phyloP scores from a whole-genome alignment of 2,329 filamentous ascomycete genomes.

The Penicillium crustosum region DNA sequence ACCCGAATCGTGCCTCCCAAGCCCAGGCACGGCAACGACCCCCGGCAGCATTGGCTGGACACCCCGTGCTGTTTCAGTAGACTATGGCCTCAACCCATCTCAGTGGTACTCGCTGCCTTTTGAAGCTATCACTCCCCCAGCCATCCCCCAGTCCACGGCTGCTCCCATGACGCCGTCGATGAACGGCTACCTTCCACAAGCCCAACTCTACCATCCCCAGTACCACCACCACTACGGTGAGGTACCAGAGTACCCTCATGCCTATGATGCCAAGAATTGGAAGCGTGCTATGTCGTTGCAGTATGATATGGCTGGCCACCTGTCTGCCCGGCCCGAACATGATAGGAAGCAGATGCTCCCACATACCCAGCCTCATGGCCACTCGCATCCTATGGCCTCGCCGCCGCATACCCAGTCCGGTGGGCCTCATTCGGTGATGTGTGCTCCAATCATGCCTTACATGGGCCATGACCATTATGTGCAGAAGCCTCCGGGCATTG shows the following conservation, averaged over 20 bases:
- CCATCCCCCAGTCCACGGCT: constrained; percentile 25
- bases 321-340: constrained; percentile 1
- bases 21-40: constrained; percentile 25
- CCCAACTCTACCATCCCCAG: constrained; percentile 22
- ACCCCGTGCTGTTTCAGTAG: constrained; percentile 21
- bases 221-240: constrained; percentile 20
- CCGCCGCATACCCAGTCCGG: constrained; percentile 24
- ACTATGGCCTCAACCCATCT: constrained; percentile 23
- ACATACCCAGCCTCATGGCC: constrained; percentile 2
- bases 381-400: constrained; percentile 18
- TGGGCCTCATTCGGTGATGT: constrained; percentile 29
- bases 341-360: constrained; percentile 13
- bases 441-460: constrained; percentile 32
- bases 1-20: constrained; percentile 30
- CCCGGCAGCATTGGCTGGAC: constrained; percentile 20
- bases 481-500: constrained; percentile 25
- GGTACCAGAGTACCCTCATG: constrained; percentile 18
- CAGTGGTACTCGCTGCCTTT: constrained; percentile 35
- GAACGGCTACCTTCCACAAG: constrained; percentile 24
- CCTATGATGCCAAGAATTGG: constrained; percentile 30
- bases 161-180: constrained; percentile 26
- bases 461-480: constrained; percentile 23
- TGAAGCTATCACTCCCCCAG: constrained; percentile 25
- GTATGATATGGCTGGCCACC: constrained; percentile 24
- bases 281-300: constrained; percentile 31